Percentiles rank a stretch among this genome's conserved stretches.
These are phyloP conservation scores for Lipomyces kockii DNA, from an alignment of 805 yeast species.

Conservation along the genomic window DNA sequence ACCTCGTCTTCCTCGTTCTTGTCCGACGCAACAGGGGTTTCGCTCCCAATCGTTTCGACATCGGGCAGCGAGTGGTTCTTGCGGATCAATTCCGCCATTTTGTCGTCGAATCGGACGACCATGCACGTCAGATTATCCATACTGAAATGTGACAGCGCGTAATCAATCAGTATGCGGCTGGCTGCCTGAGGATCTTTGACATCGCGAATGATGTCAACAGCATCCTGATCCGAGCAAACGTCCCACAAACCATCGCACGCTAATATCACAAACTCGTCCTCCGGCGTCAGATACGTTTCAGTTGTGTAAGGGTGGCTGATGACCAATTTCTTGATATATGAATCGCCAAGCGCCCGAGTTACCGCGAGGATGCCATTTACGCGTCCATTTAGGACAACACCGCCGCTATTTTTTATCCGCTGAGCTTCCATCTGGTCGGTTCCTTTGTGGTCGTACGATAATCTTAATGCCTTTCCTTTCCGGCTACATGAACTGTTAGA, in stretches of 20 bases:
- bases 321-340: conserved; percentile 87
- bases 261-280: conserved; percentile 79
- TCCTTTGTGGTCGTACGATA: conserved; percentile 94
- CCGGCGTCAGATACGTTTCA: conserved; percentile 67
- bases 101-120: conserved; percentile 58
- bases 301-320: conserved; percentile 93
- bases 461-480: conserved; percentile 71
- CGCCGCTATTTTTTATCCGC: conserved; percentile 79
- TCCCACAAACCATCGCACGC: conserved; percentile 99
- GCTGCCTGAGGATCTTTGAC: conserved; percentile 47
- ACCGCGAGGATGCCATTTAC: conserved; percentile 97
- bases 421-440: conserved; percentile 76
- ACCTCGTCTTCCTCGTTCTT: conserved; percentile 5
- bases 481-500: conserved; percentile 46
- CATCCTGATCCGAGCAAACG: conserved; percentile 81
- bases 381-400: conserved; percentile 83
- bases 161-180: conserved; percentile 30
- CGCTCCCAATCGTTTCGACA: conserved; percentile 12
- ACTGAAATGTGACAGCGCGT: conserved; percentile 75
- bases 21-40: background rate
- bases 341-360: conserved; percentile 89
- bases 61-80: conserved; percentile 12
- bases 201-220: conserved; percentile 70
- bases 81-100: conserved; percentile 27
- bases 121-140: conserved; percentile 93